These are phyloP conservation scores for Rhodotorula graminis DNA, from an alignment of 768 basidiomycete genomes.

Conservation along the genomic window DNA sequence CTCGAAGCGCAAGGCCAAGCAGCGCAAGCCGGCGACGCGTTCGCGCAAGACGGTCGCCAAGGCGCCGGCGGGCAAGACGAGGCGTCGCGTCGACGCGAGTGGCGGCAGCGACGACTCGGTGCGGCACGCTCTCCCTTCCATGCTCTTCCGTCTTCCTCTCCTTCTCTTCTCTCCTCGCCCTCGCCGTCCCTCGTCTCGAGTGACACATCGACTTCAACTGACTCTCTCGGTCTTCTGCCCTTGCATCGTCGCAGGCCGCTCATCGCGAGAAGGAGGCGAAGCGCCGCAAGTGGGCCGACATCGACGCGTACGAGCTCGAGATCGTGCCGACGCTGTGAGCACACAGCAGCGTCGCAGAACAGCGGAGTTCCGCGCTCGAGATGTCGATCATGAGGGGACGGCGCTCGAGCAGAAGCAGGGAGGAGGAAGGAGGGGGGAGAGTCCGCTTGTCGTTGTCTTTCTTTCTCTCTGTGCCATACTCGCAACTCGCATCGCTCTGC, in stretches of 20 bases:
- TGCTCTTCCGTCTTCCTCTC: too few relatives aligned
- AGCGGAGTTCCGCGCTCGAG: too few relatives aligned
- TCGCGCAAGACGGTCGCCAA: background rate
- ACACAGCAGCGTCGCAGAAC: too few relatives aligned
- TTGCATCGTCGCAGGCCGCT: background rate
- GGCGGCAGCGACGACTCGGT: background rate
- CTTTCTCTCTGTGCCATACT: background rate
- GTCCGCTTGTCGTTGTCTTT: background rate
- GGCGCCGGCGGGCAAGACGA: background rate
- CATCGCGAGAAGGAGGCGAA: background rate
- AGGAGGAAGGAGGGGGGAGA: background rate
- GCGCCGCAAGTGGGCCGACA: slow-evolving; percentile 15
- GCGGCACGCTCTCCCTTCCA: background rate
- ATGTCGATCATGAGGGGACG: too few relatives aligned
- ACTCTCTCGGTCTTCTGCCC: background rate
- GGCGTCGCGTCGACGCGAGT: background rate
- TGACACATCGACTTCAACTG: too few relatives aligned
- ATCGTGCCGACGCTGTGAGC: slow-evolving; percentile 4
- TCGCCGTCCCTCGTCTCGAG: too few relatives aligned
- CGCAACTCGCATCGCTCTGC: slow-evolving; percentile 6
- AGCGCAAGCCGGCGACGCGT: background rate
- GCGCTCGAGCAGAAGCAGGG: background rate
- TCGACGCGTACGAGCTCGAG: slow-evolving; percentile 19
- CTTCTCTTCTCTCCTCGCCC: too few relatives aligned
- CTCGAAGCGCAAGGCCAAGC: background rate